Conservation (phyloP, 1,139 yeast genomes). For the Tardiomyces blankii region DNA sequence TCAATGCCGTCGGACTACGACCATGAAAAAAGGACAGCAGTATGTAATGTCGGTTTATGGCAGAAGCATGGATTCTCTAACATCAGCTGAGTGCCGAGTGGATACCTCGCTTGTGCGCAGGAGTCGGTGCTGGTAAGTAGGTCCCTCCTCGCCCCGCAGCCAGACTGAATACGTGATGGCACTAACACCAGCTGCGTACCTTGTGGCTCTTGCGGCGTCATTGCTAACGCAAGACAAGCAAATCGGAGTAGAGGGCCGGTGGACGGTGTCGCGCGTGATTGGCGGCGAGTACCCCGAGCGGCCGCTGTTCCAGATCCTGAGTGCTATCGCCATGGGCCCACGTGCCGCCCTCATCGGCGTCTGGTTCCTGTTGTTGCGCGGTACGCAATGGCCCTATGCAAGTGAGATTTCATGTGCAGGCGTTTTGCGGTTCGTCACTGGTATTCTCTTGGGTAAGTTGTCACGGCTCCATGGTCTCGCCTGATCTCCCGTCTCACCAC, state of each 20-base stretch:
- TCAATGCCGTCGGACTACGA: not conserved
- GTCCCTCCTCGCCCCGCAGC: not conserved
- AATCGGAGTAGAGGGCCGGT: not conserved
- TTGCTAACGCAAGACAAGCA: not conserved
- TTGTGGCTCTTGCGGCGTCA: not conserved
- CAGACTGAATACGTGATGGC: not conserved
- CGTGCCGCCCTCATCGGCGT: conserved; percentile 46
- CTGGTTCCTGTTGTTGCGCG: conserved; percentile 29
- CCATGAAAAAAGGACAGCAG: not conserved
- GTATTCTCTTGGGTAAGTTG: not conserved
- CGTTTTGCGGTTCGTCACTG: not conserved
- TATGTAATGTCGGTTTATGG: not conserved
- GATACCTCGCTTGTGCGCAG: not conserved
- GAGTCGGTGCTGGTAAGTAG: not conserved
- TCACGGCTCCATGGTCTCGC: not conserved
- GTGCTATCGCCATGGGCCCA: conserved; percentile 39
- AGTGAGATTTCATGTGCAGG: not conserved
- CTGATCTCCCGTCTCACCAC: not conserved
- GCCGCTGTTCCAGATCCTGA: conserved; percentile 77
- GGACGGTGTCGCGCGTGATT: conserved; percentile 27
- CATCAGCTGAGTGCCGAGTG: not conserved
- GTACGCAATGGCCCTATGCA: not conserved
- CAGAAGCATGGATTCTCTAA: no score
- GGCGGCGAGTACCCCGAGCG: conserved; percentile 97
- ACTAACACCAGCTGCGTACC: not conserved